Base-by-base conservation (phyloP, 1,139 yeast species). In the Nakaseomyces kungkrabaensis region DNA sequence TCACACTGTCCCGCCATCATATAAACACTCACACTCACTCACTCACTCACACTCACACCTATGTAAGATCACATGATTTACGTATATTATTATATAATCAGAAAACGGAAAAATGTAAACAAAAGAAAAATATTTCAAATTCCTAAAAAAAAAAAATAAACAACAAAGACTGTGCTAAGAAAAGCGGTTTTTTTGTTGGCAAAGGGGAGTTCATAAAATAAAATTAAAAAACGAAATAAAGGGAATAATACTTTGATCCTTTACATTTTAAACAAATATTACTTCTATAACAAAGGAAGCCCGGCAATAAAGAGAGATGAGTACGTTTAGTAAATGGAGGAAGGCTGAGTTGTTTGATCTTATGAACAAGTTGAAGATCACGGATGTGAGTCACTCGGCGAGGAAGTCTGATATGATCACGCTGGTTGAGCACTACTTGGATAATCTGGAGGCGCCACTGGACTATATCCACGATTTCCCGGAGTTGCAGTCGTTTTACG, bases 291-390 rank as follows among this genome's bases (percentile, higher is more conserved):
- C 4, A 33, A 33, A 33, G 36, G 10, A 33, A 33, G 31, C 6
- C 1, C 6, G 31, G 3, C 24, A 38, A 25, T 27, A 13, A 2
- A 27, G 4, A 29, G 25, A 11, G 11, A 41, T 41, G 44, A 41
- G 34, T 13, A 41, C 54, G 33, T 57, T 58, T 46, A 46, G 48
- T 26, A 59, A 57, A 47, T 61, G 66, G 64, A 62, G 56, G 53
- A 63, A 63, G 47, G 56, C 56, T 13, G 63, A 63, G 46, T 50
- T 63, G 48, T 47, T 62, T 26, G 66, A 62, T 45, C 49, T 63
- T 38, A 59, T 58, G 10, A 58, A 60, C 43, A 62, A 60, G 51
- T 51, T 63, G 37, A 57, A 56, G 43, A 36, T 63, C 8, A 44
- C 50, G 26, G 53, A 52, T 37, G 50, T 58, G n/a, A 48, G 62